Base-by-base conservation (phyloP, 2,329 filamentous ascomycete species). In the Penicillium sp. region DNA sequence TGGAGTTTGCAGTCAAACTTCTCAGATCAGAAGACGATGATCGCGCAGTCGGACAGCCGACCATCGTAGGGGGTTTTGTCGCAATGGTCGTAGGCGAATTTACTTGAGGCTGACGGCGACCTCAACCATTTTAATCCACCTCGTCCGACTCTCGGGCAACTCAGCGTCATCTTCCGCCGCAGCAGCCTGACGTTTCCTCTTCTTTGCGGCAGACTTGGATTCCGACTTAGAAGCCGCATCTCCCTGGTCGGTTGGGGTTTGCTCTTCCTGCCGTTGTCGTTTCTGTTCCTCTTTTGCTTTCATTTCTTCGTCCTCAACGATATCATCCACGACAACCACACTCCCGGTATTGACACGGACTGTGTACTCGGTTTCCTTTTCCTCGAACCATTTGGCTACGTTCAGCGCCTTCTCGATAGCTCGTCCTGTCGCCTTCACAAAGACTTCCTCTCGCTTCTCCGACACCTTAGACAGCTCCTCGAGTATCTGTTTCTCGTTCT, bases 321-420 rank as follows among this genome's bases (percentile, higher is more conserved):
- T 78, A 77, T 87, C 85, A 75, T 88, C 85, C 54, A 87, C 79
- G 45, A 83, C 83, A 55, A 79, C 72, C 47, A 85, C 80, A 69
- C 75, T 84, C 27, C 84, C 84, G 60, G 83, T 84, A 67, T 77
- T 78, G 40, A 87, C 72, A 48, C 72, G 74, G 4, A 86, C 82
- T 7, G 65, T 68, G 68, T 80, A 86, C 59, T 75, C 71, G 53
- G 78, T 76, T 42, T 73, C 77, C 62, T 82, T 77, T 56, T 80
- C 77, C 68, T 82, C 79, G 63, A 88, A 87, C 78, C 79, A 84
- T 50, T 81, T 69, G 2, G 78, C 84, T 25, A 87, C 65, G 41
- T 78, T 77, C 70, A 87, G 67, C 15, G 81, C 84, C 68, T 82
- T 81, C 56, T 80, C 75, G 61, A 87, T 86, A 38, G 85, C 85